phyloP scores from a whole-genome alignment of 2,329 filamentous ascomycete genomes.

The Epichloe typhina region DNA sequence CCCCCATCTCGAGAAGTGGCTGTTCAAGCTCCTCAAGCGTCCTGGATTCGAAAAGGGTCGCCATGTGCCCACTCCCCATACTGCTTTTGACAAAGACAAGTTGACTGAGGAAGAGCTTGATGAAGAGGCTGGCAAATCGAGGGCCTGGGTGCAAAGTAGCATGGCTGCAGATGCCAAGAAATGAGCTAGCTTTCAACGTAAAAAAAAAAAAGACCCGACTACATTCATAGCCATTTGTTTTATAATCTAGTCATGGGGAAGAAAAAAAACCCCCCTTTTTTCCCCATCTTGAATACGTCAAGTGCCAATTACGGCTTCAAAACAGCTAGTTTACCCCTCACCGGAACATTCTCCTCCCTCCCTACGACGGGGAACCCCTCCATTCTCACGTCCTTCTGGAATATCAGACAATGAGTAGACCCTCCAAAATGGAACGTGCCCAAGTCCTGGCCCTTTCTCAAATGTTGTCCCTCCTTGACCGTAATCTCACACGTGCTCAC shows the following conservation, averaged over 20 bases:
- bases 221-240: not conserved
- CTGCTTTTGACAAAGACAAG: slow-evolving; percentile 36
- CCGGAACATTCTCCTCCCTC: slow-evolving; percentile 25
- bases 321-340: slow-evolving; percentile 23
- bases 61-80: slow-evolving; percentile 56
- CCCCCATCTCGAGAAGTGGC: slow-evolving; percentile 64
- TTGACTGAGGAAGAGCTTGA: slow-evolving; percentile 42
- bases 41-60: slow-evolving; percentile 63
- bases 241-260: not conserved
- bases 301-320: slow-evolving; percentile 8
- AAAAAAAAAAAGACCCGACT: no score
- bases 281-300: not conserved
- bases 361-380: slow-evolving; percentile 24
- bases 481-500: slow-evolving; percentile 62
- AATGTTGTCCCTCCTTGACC: slow-evolving; percentile 48
- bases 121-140: slow-evolving; percentile 35
- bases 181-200: slow-evolving; percentile 7
- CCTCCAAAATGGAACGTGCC: slow-evolving; percentile 79
- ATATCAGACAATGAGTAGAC: slow-evolving; percentile 55
- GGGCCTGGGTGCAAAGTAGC: slow-evolving; percentile 52
- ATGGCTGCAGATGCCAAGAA: slow-evolving; percentile 56
- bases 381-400: slow-evolving; percentile 41
- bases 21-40: slow-evolving; percentile 54
- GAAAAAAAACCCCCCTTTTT: not conserved
- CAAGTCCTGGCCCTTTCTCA: slow-evolving; percentile 57